These are phyloP conservation scores for Aspergillus puulaauensis DNA, from an alignment of 2,329 filamentous ascomycete species.

Conservation along the genomic window DNA sequence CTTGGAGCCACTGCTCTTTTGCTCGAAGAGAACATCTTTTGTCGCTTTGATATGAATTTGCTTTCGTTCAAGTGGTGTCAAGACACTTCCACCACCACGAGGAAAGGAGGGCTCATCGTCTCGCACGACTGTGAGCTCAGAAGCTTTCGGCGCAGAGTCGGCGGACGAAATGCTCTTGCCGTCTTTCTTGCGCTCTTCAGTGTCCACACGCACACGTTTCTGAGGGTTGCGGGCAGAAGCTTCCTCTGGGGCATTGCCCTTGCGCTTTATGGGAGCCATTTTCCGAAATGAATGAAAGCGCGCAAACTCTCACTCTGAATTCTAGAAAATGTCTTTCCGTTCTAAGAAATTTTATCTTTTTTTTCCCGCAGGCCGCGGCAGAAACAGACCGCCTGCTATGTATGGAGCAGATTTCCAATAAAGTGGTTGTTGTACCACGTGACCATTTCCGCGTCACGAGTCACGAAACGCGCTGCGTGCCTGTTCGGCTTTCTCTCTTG, in stretches of 20 bases:
- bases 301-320: slow-evolving; percentile 19
- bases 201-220: slow-evolving; percentile 42
- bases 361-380: slow-evolving; percentile 12
- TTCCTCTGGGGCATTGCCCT: slow-evolving; percentile 41
- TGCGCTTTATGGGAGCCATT: slow-evolving; percentile 49
- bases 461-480: slow-evolving; percentile 22
- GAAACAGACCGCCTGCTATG: slow-evolving; percentile 20
- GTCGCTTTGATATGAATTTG: slow-evolving; percentile 94
- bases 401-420: not conserved
- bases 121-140: slow-evolving; percentile 48
- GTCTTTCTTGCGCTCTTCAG: slow-evolving; percentile 35
- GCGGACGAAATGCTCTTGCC: slow-evolving; percentile 24
- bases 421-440: slow-evolving; percentile 19
- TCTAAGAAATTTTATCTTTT: slow-evolving; percentile 25
- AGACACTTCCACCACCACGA: slow-evolving; percentile 82
- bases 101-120: slow-evolving; percentile 91
- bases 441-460: slow-evolving; percentile 25
- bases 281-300: slow-evolving; percentile 23
- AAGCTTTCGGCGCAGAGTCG: slow-evolving; percentile 27
- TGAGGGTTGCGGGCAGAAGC: slow-evolving; percentile 34
- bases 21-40: slow-evolving; percentile 86
- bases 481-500: not conserved
- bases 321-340: slow-evolving; percentile 13
- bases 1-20: slow-evolving; percentile 57
- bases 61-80: slow-evolving; percentile 93